Conservation (phyloP, 352 stramenopile species). For the Pythium chondricola region DNA sequence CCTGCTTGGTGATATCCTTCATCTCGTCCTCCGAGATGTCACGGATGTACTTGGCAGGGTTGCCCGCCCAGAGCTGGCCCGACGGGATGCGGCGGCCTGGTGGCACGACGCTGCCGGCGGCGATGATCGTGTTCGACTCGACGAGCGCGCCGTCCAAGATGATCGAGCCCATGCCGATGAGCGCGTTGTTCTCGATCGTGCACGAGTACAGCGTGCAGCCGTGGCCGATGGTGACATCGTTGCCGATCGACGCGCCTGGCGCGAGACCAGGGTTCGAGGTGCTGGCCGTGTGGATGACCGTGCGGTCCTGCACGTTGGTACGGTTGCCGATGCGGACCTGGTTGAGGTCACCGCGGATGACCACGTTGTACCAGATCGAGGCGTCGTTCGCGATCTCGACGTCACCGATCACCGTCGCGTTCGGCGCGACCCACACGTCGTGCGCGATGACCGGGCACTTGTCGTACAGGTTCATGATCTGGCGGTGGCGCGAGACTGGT, state of each 20-base stretch:
- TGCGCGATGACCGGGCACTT: slow-evolving; percentile 88
- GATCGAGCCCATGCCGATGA: slow-evolving; percentile 96
- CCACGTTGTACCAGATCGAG: slow-evolving; percentile 95
- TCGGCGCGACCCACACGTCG: slow-evolving; percentile 93
- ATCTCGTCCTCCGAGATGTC: slow-evolving; percentile 92
- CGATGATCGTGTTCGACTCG: slow-evolving; percentile 93
- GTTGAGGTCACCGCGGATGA: slow-evolving; percentile 91
- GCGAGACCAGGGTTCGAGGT: slow-evolving; percentile 67
- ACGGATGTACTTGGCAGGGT: slow-evolving; percentile 92
- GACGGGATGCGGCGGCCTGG: slow-evolving; percentile 83
- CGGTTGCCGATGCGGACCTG: slow-evolving; percentile 93
- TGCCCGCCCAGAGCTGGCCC: slow-evolving; percentile 95
- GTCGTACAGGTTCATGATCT: slow-evolving; percentile 91
- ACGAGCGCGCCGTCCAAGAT: slow-evolving; percentile 91
- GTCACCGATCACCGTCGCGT: slow-evolving; percentile 94
- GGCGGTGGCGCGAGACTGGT: slow-evolving; percentile 89
- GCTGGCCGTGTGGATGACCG: slow-evolving; percentile 91
- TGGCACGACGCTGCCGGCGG: slow-evolving; percentile 92
- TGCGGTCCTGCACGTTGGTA: slow-evolving; percentile 96
- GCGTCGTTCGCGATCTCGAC: slow-evolving; percentile 93
- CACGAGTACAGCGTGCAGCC: slow-evolving; percentile 94
- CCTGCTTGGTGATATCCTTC: slow-evolving; percentile 83
- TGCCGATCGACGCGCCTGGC: slow-evolving; percentile 90
- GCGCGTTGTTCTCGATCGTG: slow-evolving; percentile 93
- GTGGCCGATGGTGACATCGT: slow-evolving; percentile 95